phyloP scores from a whole-genome alignment of 352 stramenopile genomes.

The Globisporangium cystogenes region DNA sequence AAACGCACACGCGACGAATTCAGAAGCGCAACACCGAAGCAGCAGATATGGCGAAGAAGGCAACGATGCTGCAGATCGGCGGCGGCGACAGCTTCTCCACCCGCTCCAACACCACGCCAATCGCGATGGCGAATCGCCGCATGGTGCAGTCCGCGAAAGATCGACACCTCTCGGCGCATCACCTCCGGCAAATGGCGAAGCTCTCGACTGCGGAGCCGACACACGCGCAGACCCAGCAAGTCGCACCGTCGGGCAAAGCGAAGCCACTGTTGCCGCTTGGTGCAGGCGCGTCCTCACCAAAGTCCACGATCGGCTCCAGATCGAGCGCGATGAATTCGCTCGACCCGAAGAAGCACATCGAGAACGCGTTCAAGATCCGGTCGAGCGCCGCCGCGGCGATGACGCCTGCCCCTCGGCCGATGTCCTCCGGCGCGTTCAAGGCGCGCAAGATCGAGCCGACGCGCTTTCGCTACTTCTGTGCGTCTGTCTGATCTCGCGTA shows the following conservation, averaged over 20 bases:
- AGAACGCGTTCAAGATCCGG: conserved; percentile 19
- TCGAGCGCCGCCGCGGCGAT: conserved; percentile 2
- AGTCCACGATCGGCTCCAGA: conserved; percentile 21
- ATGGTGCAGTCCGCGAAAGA: conserved; percentile 31
- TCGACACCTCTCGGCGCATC: conserved; percentile 29
- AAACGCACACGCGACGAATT: not conserved
- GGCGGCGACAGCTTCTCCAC: conserved; percentile 17
- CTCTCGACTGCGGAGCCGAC: conserved; percentile 7
- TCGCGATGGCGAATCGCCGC: conserved; percentile 24
- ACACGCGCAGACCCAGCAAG: not conserved
- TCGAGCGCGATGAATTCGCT: conserved; percentile 18
- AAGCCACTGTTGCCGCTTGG: not conserved
- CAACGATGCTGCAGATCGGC: conserved; percentile 17
- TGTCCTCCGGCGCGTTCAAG: conserved; percentile 52
- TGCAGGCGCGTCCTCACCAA: not conserved
- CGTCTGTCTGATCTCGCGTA: conserved; percentile 6
- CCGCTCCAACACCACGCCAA: conserved; percentile 23
- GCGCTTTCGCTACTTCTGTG: conserved; percentile 83
- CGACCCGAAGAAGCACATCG: conserved; percentile 24
- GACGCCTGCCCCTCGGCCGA: conserved; percentile 26
- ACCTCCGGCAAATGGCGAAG: conserved; percentile 48
- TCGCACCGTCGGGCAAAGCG: not conserved
- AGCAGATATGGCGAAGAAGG: conserved; percentile 6
- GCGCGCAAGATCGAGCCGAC: conserved; percentile 64
- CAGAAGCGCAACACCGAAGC: not conserved